Base-by-base conservation (phyloP, 768 basidiomycete species). In the Boletellus ananiceps region DNA sequence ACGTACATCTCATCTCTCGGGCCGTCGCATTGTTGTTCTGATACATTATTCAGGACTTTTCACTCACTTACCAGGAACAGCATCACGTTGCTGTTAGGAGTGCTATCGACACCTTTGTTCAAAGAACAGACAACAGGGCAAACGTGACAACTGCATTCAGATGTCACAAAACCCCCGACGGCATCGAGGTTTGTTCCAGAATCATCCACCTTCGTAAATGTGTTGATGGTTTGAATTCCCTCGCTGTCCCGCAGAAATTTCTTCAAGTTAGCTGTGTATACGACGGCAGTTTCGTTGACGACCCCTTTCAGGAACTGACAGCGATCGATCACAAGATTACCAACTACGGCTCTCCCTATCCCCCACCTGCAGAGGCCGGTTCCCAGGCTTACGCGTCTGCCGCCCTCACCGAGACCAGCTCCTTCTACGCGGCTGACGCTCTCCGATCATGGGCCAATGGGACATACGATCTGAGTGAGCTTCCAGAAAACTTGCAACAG, bases 81-180 rank as follows among this genome's bases (percentile, higher is more conserved):
- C n/a, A 46, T 16, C 36, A 38, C 31, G 9, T 19, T 8, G 21
- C 38, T n/a, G 54, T 46, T 16, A 49, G 49, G 27, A 34, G 8
- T 23, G 50, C 54, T 13, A 32, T 55, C 19, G 34, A 32, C 16
- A 46, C 40, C 9, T 51, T 52, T 19, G n/a, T 40, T 12, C 14
- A 37, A 38, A 13, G 46, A 23, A 40, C 35, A 5, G 54, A 55
- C 16, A 43, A 32, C 40, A 55, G 49, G 44, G 56, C 54, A 8
- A 44, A 55, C 39, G 23, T 57, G 8, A 44, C 34, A 14, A 47
- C 46, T 34, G 44, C 40, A 18, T 55, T 51, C 44, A 39, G 40
- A 29, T 23, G 48, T 27, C 36, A 35, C 25, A 50, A 31, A 13
- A 51, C 36, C 14, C 31, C 35, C 3, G 44, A 46, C 3, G 39